Percentiles rank a stretch among this genome's conserved stretches.
Evolutionary conservation across 148 eudicot genomes (phyloP).

Genomic region (Spergularia bocconei): DNA sequence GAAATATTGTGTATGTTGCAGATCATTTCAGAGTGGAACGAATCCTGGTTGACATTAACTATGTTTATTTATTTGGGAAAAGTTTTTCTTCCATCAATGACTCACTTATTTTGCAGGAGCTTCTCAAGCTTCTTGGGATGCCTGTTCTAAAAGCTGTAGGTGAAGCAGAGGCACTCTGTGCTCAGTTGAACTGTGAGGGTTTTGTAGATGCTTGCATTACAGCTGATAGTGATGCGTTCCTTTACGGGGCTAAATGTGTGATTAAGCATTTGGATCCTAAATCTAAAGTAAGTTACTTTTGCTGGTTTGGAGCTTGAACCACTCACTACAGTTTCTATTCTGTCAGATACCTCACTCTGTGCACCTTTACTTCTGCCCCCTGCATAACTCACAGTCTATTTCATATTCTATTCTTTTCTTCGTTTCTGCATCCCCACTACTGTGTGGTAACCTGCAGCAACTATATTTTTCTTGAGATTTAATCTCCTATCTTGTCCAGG

Average conservation of each 20-base stretch:
- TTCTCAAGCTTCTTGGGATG: constrained; percentile 83
- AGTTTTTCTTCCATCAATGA: not conserved
- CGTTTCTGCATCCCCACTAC: not conserved
- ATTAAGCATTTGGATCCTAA: constrained; percentile 65
- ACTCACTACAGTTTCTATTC: not conserved
- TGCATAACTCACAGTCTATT: not conserved
- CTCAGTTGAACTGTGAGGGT: constrained; percentile 75
- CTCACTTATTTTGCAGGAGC: constrained; percentile 47
- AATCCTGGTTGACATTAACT: not conserved
- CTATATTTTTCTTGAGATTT: not conserved
- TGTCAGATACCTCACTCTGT: not conserved
- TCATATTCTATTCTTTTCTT: not conserved
- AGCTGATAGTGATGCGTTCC: constrained; percentile 90
- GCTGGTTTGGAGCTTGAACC: not conserved
- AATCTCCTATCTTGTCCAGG: constrained; percentile 43
- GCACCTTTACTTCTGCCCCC: not conserved
- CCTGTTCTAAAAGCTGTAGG: constrained; percentile 78
- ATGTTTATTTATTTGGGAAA: not conserved
- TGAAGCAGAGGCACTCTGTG: constrained; percentile 97
- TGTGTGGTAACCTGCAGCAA: not conserved
- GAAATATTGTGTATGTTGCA: not conserved
- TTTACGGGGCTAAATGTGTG: constrained; percentile 80
- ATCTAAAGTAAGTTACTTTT: constrained; percentile 48
- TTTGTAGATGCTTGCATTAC: constrained; percentile 93
- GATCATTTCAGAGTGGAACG: not conserved